phyloP scores from a whole-genome alignment of 1,284 basidiomycete genomes.

The Tilletia indica region DNA sequence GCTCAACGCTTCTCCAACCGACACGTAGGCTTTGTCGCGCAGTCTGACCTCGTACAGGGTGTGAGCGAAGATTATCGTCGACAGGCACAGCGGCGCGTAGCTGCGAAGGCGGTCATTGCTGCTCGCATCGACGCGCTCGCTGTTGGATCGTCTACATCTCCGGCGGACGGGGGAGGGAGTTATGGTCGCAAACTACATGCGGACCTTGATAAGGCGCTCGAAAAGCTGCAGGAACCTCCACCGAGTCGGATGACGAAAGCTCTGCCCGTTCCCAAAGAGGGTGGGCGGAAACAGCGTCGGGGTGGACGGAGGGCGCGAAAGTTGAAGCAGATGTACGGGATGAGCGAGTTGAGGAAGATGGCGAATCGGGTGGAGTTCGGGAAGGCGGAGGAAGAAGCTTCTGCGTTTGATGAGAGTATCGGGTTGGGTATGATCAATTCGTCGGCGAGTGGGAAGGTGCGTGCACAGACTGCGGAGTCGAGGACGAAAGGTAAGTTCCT shows the following conservation, averaged over 20 bases:
- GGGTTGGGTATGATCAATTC: conserved; percentile 92
- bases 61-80: conserved; percentile 88
- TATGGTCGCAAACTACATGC: conserved; percentile 78
- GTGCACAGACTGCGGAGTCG: conserved; percentile 78
- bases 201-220: conserved; percentile 86
- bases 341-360: conserved; percentile 92
- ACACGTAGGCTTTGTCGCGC: conserved; percentile 96
- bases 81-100: conserved; percentile 87
- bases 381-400: conserved; percentile 90
- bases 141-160: not conserved
- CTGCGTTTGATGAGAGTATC: conserved; percentile 92
- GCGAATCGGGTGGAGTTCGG: conserved; percentile 97
- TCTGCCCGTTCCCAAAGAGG: conserved; percentile 92
- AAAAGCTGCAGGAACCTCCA: conserved; percentile 87
- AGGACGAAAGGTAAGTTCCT: conserved; percentile 71
- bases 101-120: conserved; percentile 85
- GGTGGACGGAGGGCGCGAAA: conserved; percentile 94
- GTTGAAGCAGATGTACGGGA: conserved; percentile 92
- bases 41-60: conserved; percentile 79
- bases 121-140: conserved; percentile 80
- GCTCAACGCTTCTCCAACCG: conserved; percentile 71
- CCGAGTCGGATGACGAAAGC: conserved; percentile 92
- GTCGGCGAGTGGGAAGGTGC: conserved; percentile 75
- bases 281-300: conserved; percentile 77
- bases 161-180: conserved; percentile 64